Base-by-base conservation (phyloP, 1,284 basidiomycete genomes). In the Heterobasidion occidentale region DNA sequence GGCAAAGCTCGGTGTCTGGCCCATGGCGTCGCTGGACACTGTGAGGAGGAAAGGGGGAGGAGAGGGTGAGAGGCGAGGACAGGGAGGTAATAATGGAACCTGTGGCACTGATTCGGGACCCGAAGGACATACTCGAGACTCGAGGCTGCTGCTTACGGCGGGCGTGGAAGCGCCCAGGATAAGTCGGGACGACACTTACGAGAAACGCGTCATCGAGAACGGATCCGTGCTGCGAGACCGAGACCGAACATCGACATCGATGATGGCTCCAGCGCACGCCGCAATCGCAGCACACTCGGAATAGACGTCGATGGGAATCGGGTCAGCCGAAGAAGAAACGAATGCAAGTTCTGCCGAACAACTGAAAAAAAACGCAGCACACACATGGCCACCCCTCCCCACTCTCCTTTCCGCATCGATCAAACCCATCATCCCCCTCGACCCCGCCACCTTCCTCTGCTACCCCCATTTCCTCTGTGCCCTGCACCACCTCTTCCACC, bases 401-500 rank as follows among this genome's bases (percentile, higher is more conserved):
- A 42, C n/a, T 12, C n/a, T 42, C n/a, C 11, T n/a, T 12, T 42
- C 38, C 11, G n/a, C 38, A 12, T n/a, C 38, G 38, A 20, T 20
- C 27, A 34, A 8, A 2, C 33, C 27, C 12, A 15, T 27, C 47
- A 11, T 20, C 27, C 47, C 27, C 7, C 47, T n/a, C n/a, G 20
- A 3, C 20, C 20, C 7, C 17, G 47, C 19, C 47, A 34, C 27
- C 33, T 19, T 49, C 47, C 47, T 20, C 47, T 15, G 9, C 47
- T 15, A 49, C 34, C 45, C n/a, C 15, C 27, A n/a, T 55, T 45
- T 33, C 52, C 52, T 42, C 56, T 44, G 4, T 42, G n/a, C 12
- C 38, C 38, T 54, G 52, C 47, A 8, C 42, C 20, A 14, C 47
- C 52, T 42, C 56, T 19, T 38, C 56, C 45, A 51, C 59, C 57